Evolutionary conservation across 2,329 filamentous ascomycete genomes (phyloP).

Genomic region (Aspergillus udagawae): DNA sequence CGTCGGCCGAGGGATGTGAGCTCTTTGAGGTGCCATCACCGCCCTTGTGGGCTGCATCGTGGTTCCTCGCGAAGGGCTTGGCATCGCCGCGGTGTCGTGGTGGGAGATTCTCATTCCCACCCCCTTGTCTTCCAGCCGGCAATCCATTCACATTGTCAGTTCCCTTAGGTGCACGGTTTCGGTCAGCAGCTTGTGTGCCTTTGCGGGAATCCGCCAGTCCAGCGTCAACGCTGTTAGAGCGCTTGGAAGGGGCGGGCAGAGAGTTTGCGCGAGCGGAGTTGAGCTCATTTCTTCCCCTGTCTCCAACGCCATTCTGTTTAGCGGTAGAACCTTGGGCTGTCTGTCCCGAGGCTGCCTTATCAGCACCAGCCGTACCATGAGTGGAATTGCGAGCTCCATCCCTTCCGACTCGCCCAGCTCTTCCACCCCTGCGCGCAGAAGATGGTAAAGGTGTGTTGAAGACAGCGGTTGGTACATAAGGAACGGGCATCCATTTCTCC

Average conservation of each 20-base stretch:
- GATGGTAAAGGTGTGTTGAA: conserved; percentile 74
- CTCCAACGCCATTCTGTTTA: conserved; percentile 29
- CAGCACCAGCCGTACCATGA: conserved; percentile 30
- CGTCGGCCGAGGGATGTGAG: conserved; percentile 28
- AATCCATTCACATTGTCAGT: conserved; percentile 26
- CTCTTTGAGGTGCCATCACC: conserved; percentile 26
- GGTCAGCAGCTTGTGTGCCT: conserved; percentile 27
- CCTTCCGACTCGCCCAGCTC: conserved; percentile 54
- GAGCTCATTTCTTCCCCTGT: conserved; percentile 34
- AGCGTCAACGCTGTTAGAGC: conserved; percentile 33
- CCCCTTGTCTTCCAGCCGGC: conserved; percentile 24
- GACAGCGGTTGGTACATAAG: conserved; percentile 76
- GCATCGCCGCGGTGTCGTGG: conserved; percentile 29
- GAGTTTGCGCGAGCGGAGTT: conserved; percentile 37
- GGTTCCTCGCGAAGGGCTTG: conserved; percentile 32
- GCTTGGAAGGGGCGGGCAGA: conserved; percentile 34
- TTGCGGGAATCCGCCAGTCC: conserved; percentile 31
- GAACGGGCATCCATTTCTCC: conserved; percentile 79
- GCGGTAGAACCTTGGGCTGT: conserved; percentile 18
- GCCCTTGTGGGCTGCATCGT: conserved; percentile 26
- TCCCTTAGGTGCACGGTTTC: conserved; percentile 28
- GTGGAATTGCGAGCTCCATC: conserved; percentile 45
- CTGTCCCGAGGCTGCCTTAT: conserved; percentile 32
- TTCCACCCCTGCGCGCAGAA: conserved; percentile 51
- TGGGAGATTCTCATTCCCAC: conserved; percentile 25